phyloP scores from a whole-genome alignment of 2,329 filamentous ascomycete species.

The Rhinocladiella mackenziei region DNA sequence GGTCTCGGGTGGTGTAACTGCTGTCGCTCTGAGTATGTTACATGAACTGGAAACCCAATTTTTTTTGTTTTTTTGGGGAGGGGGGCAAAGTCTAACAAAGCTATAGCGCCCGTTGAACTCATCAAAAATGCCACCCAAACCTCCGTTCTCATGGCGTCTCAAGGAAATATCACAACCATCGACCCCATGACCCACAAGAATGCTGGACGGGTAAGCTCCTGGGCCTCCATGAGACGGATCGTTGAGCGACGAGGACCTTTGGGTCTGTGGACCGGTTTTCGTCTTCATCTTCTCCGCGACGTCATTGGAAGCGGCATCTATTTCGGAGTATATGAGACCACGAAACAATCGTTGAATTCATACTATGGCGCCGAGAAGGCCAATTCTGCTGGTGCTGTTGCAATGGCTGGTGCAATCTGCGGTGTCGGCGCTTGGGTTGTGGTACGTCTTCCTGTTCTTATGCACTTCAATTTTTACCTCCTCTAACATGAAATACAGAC shows the following conservation, averaged over 20 bases:
- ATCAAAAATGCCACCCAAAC: constrained; percentile 49
- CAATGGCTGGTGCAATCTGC: constrained; percentile 45
- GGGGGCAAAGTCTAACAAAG: constrained; percentile 3
- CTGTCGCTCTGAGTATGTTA: constrained; percentile 44
- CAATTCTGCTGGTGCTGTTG: constrained; percentile 41
- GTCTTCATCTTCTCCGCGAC: constrained; percentile 44
- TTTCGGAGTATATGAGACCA: constrained; percentile 47
- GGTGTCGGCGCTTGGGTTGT: constrained; percentile 48
- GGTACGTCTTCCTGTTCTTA: constrained; percentile 33
- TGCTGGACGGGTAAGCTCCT: constrained; percentile 41
- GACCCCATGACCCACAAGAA: constrained; percentile 17
- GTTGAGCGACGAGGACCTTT: constrained; percentile 41
- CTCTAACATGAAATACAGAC: constrained; percentile 35
- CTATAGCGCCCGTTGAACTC: constrained; percentile 44
- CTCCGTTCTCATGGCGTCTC: constrained; percentile 42
- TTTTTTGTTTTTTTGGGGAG: too few species aligned
- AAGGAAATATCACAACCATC: constrained; percentile 6
- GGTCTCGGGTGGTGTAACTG: constrained; percentile 40
- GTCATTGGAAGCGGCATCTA: constrained; percentile 46
- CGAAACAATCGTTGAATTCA: constrained; percentile 45
- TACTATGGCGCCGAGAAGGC: constrained; percentile 42
- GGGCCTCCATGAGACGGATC: constrained; percentile 43
- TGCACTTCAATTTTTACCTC: neutral
- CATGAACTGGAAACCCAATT: neutral
- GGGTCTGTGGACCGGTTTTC: constrained; percentile 46